Base-by-base conservation (phyloP, 768 basidiomycete species). In the Psilocybe tampanensis region DNA sequence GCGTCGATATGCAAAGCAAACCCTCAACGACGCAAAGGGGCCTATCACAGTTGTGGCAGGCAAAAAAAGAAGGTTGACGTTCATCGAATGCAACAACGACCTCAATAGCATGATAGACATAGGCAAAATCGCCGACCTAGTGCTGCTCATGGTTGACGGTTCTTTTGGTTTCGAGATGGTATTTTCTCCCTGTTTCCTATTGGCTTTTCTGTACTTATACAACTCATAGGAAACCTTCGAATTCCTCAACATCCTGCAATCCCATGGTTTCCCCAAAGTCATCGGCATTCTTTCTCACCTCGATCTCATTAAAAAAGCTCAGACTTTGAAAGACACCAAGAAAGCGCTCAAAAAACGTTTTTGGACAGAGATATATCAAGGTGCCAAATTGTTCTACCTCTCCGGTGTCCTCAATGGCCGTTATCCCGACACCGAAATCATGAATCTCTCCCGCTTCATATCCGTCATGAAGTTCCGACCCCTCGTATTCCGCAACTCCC, bases 91-190 rank as follows among this genome's bases (percentile, higher is more conserved):
- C 76, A 95, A 95, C 66, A 98, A 94, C 69, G 95, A 98, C 76
- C 80, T 98, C 63, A 95, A 95, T 71, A 94, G 94, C 50, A 98
- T 98, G 96, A 92, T 98, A 62, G 97, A 99, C 80, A 81, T 98
- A 65, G 96, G 88, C 54, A 99, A 99, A 74, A 86, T 98, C 55
- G 97, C 93, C 8, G 97, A 98, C 74, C 81, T 99, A 55, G 92
- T 98, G 4, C 80, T 99, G 44, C 86, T 99, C 61, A 95, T 98
- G 94, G 89, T 98, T 61, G 97, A 99, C 68, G 96, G 91, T 3
- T 95, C 93, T 23, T 98, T 95, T 72, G 97, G 97, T 3, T 96
- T 98, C 63, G 97, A 98, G 75, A 99, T 98, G 97, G 96, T 94
- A 62, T 60, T 1, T 33, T 15, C 44, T 36, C 24, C 12, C 44